Evolutionary conservation across 2,329 filamentous ascomycete genomes (phyloP), one percentile per base, ranked within the genome.

Genomic region (Trichocomaceae sp.): DNA sequence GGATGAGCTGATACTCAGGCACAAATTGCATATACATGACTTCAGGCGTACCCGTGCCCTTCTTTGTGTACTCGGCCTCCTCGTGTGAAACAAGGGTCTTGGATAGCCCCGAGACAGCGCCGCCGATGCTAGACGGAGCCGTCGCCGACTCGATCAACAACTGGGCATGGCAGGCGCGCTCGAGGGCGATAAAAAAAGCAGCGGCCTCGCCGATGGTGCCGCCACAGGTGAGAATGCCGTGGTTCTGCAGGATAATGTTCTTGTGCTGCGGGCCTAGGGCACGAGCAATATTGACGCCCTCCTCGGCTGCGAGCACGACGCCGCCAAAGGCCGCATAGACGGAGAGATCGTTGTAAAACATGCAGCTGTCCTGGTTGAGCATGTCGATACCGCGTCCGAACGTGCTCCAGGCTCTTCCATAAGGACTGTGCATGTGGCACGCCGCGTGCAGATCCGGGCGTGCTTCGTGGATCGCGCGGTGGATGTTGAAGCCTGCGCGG

Each of bases 141-240:
- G 29, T 46, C 41, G 86, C 83, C 0, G 85, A 83, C 69, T 90
- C 86, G 23, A 84, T 83, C 60, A 79, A 72, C 41, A 89, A 72
- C 71, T 90, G 86, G 17, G 86, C 79, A 50, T 83, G 78, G 64
- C 86, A 90, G 26, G 80, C 81, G 41, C 84, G 77, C 69, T 90
- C 87, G 65, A 89, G 76, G 39, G 85, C 71, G 0, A 82, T 84
- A 64, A 87, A 86, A 35, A 89, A 69, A 63, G 83, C 88, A 0
- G 83, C 83, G 1, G 86, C 86, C 69, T 90, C 87, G 61, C 88
- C 86, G 1, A 90, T 86, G 0, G 86, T 90, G 7, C 69, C 64
- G 4, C 87, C 87, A 0, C 86, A 83, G 0, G 85, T 79, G 47
- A 79, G 59, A 13, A 79, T 59, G 3, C 77, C 67, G 47, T 70